Conservation (phyloP, 352 stramenopile genomes). For the Saprolegnia parasitica region DNA sequence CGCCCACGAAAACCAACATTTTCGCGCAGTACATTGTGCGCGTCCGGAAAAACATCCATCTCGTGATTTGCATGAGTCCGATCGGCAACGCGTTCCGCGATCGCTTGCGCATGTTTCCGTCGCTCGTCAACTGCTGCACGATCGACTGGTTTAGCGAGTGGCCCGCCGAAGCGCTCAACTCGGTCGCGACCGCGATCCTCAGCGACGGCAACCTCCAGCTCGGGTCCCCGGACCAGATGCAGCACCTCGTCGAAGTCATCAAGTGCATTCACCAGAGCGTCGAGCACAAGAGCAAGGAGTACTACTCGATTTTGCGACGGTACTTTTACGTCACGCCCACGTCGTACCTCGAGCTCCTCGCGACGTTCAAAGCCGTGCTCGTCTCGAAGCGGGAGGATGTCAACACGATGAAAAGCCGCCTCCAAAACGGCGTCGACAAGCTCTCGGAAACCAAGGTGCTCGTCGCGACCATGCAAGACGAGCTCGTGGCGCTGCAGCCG, state of each 20-base stretch:
- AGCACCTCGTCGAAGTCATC: conserved; percentile 72
- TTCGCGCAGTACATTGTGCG: conserved; percentile 92
- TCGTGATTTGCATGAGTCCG: conserved; percentile 87
- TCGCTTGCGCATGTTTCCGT: conserved; percentile 83
- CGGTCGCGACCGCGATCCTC: conserved; percentile 80
- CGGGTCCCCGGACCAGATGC: conserved; percentile 37
- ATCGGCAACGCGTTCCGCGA: conserved; percentile 77
- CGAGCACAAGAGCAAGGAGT: conserved; percentile 77
- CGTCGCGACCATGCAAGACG: conserved; percentile 79
- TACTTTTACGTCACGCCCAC: conserved; percentile 94
- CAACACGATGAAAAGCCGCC: conserved; percentile 74
- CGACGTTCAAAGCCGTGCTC: conserved; percentile 87
- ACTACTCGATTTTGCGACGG: conserved; percentile 75
- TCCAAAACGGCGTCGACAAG: conserved; percentile 86
- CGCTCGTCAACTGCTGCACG: conserved; percentile 80
- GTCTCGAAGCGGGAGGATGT: conserved; percentile 87
- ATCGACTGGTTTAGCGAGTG: conserved; percentile 89
- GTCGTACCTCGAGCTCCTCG: conserved; percentile 89
- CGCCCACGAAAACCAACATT: conserved; percentile 92
- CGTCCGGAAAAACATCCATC: conserved; percentile 88
- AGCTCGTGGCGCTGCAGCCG: conserved; percentile 77
- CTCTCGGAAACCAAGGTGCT: conserved; percentile 73
- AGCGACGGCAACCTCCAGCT: conserved; percentile 69
- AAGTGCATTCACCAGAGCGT: conserved; percentile 89
- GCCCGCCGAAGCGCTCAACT: conserved; percentile 79